Conservation (phyloP, 208 protist species). For the Herpetomonas tarakana region DNA sequence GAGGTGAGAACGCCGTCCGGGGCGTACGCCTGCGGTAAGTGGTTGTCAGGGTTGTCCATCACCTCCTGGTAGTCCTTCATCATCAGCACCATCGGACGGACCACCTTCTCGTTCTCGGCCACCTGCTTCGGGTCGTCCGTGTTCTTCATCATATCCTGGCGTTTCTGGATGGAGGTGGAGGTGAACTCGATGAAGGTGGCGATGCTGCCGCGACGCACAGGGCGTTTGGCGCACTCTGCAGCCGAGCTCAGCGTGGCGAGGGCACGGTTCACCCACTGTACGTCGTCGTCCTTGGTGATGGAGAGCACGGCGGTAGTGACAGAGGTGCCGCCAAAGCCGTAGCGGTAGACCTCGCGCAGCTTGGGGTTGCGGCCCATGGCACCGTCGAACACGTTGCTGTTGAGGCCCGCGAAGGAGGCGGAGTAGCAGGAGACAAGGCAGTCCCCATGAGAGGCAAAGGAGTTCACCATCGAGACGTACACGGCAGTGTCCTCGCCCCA, state of each 20-base stretch:
- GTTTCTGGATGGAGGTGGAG: slow-evolving; percentile 22
- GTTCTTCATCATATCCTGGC: slow-evolving; percentile 15
- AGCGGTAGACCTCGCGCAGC: slow-evolving; percentile 34
- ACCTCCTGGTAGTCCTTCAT: slow-evolving; percentile 29
- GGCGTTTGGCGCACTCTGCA: slow-evolving; percentile 26
- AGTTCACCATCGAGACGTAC: slow-evolving; percentile 31
- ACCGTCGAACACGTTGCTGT: slow-evolving; percentile 16
- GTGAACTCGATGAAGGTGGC: slow-evolving; percentile 37
- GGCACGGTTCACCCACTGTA: slow-evolving; percentile 13
- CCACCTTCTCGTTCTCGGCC: slow-evolving; percentile 13
- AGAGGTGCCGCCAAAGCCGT: slow-evolving; percentile 52
- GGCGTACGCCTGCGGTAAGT: slow-evolving; percentile 33
- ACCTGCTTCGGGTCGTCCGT: slow-evolving; percentile 12
- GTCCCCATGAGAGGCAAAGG: slow-evolving; percentile 26
- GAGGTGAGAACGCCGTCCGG: slow-evolving; percentile 7
- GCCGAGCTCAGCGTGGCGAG: slow-evolving; percentile 22
- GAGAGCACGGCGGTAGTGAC: slow-evolving; percentile 19
- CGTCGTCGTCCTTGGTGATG: slow-evolving; percentile 23
- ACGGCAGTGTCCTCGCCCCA: slow-evolving; percentile 34
- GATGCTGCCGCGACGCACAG: slow-evolving; percentile 43
- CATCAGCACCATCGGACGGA: slow-evolving; percentile 15
- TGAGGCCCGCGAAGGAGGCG: slow-evolving; percentile 25
- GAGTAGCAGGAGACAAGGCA: slow-evolving; percentile 29
- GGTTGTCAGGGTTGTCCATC: slow-evolving; percentile 19
- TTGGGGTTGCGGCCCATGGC: slow-evolving; percentile 18